Percentiles rank a stretch among this genome's conserved stretches.
These are phyloP conservation scores for Termitomyces sp. DNA, from an alignment of 768 basidiomycete species.

Conservation along the genomic window DNA sequence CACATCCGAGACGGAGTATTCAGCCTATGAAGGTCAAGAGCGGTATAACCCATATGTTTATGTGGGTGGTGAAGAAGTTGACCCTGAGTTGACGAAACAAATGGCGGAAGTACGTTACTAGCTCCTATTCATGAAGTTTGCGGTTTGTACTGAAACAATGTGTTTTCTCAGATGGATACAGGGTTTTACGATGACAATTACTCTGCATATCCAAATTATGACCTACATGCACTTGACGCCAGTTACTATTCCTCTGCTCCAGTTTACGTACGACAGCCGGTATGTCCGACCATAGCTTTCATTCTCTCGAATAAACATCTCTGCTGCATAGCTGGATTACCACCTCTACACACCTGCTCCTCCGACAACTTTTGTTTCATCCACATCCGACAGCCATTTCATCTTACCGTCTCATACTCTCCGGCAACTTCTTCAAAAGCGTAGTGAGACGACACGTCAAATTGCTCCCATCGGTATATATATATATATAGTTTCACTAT, in stretches of 20 bases:
- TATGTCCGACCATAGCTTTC: conserved; percentile 25
- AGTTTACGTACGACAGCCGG: conserved; percentile 64
- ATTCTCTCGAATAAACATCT: not conserved
- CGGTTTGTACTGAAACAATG: not conserved
- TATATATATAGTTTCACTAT: not conserved
- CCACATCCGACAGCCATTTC: conserved; percentile 56
- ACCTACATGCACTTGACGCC: conserved; percentile 25
- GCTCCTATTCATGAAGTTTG: not conserved
- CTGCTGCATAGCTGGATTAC: conserved; percentile 68
- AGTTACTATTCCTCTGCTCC: conserved; percentile 38
- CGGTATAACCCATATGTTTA: conserved; percentile 22
- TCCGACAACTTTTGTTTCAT: conserved; percentile 46
- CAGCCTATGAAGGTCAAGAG: conserved; percentile 15
- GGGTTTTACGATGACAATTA: conserved; percentile 23
- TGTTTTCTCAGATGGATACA: conserved; percentile 19
- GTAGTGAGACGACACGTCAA: conserved; percentile 65
- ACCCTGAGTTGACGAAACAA: conserved; percentile 21
- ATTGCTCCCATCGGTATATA: conserved; percentile 30
- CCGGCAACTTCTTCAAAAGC: conserved; percentile 37
- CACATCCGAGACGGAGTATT: conserved; percentile 16
- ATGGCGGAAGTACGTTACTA: conserved; percentile 24
- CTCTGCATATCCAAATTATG: conserved; percentile 29
- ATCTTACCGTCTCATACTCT: conserved; percentile 44
- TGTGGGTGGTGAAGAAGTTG: conserved; percentile 16
- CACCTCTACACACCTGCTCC: conserved; percentile 82